These are phyloP conservation scores for Chlamydomonas reinhardtii DNA, from an alignment of 163 green algal species.

Conservation along the genomic window DNA sequence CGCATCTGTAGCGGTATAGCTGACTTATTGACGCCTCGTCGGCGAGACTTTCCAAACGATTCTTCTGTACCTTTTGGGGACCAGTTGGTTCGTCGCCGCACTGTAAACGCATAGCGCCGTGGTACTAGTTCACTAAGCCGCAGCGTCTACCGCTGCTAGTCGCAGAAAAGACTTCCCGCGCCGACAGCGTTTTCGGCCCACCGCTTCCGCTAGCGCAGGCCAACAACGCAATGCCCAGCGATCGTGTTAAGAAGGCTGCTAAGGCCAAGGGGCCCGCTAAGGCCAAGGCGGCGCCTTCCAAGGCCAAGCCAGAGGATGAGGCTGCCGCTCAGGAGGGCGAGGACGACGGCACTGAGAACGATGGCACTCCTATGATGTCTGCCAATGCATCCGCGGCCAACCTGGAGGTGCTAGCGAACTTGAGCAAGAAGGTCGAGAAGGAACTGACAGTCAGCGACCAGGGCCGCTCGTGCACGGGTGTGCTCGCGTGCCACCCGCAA, in stretches of 20 bases:
- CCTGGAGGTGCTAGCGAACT: slow-evolving; percentile 10
- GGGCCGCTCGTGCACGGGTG: slow-evolving; percentile 83
- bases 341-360: neutral
- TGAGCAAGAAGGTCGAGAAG: slow-evolving; percentile 7
- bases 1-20: too few species aligned
- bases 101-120: too few species aligned
- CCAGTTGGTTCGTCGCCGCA: too few species aligned
- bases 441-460: slow-evolving; percentile 41
- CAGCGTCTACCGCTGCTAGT: too few species aligned
- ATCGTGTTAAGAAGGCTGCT: slow-evolving; percentile 49
- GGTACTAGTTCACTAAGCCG: too few species aligned
- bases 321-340: neutral
- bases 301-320: slow-evolving; percentile 29
- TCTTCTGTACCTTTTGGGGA: too few species aligned
- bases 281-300: slow-evolving; percentile 30
- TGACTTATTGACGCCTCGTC: too few species aligned
- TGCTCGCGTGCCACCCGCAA: slow-evolving; percentile 87
- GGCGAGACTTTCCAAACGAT: too few species aligned
- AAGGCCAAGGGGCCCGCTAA: slow-evolving; percentile 3
- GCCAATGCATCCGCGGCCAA: slow-evolving; percentile 24
- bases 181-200: neutral
- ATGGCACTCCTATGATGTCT: slow-evolving; percentile 32
- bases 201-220: neutral
- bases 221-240: slow-evolving; percentile 16
- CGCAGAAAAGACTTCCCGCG: too few species aligned